These are phyloP conservation scores for Emergomyces africanus DNA, from an alignment of 2,329 filamentous ascomycete species.

Conservation along the genomic window DNA sequence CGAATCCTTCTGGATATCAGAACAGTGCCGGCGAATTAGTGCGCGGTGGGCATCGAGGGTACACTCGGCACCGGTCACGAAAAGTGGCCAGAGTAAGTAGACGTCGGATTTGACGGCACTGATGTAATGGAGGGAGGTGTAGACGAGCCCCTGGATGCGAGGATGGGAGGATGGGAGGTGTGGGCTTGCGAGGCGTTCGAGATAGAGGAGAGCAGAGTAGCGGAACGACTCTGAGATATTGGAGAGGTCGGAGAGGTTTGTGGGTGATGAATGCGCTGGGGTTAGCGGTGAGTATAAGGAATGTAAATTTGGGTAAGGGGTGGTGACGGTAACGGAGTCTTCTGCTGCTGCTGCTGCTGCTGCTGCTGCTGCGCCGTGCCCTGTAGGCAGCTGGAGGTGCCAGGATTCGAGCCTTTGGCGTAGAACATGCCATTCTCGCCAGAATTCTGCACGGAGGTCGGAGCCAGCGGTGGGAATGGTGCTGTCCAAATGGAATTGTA, in stretches of 20 bases:
- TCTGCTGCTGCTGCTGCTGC: too few species aligned
- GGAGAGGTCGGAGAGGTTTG: slow-evolving; percentile 59
- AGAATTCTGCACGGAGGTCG: slow-evolving; percentile 54
- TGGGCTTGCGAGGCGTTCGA: slow-evolving; percentile 72
- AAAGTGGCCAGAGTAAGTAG: slow-evolving; percentile 86
- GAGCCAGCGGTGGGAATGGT: slow-evolving; percentile 16
- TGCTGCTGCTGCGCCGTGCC: not conserved
- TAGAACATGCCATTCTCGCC: slow-evolving; percentile 62
- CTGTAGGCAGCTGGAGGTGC: slow-evolving; percentile 45
- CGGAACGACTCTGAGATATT: slow-evolving; percentile 86
- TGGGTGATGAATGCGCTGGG: slow-evolving; percentile 32
- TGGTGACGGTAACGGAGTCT: not conserved
- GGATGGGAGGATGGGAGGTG: slow-evolving; percentile 57
- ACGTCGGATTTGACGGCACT: slow-evolving; percentile 71
- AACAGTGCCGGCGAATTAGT: slow-evolving; percentile 66
- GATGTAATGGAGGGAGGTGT: slow-evolving; percentile 71
- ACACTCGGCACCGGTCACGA: slow-evolving; percentile 81
- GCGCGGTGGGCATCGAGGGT: slow-evolving; percentile 67
- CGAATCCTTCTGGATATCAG: slow-evolving; percentile 74
- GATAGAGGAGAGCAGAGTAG: slow-evolving; percentile 78
- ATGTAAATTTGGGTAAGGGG: slow-evolving; percentile 3
- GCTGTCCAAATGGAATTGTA: not conserved
- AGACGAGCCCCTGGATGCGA: slow-evolving; percentile 72
- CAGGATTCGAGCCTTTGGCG: slow-evolving; percentile 65
- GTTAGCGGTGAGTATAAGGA: slow-evolving; percentile 11